phyloP scores from a whole-genome alignment of 371 early-diverging fungal genomes.

The Lichtheimia hyalospora region DNA sequence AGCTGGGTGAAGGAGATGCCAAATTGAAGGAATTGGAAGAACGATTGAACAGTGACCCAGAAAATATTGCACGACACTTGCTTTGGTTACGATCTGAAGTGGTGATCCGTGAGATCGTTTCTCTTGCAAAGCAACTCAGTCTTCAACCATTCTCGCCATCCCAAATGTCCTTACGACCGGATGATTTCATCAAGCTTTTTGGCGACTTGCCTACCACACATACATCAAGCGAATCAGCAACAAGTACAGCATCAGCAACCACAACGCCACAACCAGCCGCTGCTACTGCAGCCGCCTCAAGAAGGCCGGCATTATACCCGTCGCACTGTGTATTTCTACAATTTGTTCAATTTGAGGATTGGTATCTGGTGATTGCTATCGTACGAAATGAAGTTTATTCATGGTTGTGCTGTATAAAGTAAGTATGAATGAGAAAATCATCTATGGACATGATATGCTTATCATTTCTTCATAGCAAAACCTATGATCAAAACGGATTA shows the following conservation, averaged over 20 bases:
- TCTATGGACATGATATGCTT: not conserved
- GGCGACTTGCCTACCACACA: constrained; percentile 27
- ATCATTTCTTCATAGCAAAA: constrained; percentile 22
- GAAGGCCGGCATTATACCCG: constrained; percentile 24
- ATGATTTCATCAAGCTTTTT: constrained; percentile 41
- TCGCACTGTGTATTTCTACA: constrained; percentile 49
- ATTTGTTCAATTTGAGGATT: constrained; percentile 51
- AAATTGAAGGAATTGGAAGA: constrained; percentile 44
- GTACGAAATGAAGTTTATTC: constrained; percentile 43
- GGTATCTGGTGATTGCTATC: constrained; percentile 45
- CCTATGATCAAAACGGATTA: constrained; percentile 31
- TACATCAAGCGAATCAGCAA: constrained; percentile 3
- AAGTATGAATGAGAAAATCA: constrained; percentile 6
- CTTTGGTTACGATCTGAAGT: constrained; percentile 51
- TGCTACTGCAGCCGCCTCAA: not conserved
- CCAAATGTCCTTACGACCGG: constrained; percentile 42
- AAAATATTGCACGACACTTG: constrained; percentile 36
- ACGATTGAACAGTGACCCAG: constrained; percentile 40
- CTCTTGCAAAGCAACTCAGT: constrained; percentile 49
- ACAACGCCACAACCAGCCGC: not conserved
- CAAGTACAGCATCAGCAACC: not conserved
- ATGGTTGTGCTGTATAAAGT: constrained; percentile 49
- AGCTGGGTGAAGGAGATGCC: constrained; percentile 51
- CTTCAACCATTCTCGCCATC: constrained; percentile 45
- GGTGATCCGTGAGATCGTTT: constrained; percentile 47